Evolutionary conservation across 2,329 filamentous ascomycete species (phyloP), one percentile per base, ranked within the genome.

Genomic region (Trichothecium sympodiale): DNA sequence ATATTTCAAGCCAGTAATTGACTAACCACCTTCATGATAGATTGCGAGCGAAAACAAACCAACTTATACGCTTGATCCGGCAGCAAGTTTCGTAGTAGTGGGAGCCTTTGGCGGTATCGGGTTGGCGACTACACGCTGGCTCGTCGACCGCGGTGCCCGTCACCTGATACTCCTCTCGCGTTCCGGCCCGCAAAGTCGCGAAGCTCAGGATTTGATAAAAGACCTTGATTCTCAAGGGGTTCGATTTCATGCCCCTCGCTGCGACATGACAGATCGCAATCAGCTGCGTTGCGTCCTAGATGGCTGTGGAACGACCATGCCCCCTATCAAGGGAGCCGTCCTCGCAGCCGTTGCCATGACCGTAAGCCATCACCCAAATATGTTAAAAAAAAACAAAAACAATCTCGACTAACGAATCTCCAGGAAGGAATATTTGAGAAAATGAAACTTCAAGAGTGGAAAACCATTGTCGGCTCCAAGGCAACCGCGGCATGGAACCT

Each of bases 81-180:
- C 55, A 9, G 57, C 50, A 1, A 59, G 62, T 0, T 74, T 72
- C 38, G 45, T 73, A 2, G 46, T 74, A 4, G 54, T 60, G 4
- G 70, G 70, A 8, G 65, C 67, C 4, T 54, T 69, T 0, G 66
- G 68, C 15, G 69, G 67, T 9, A 48, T 74, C 0, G 69, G 68
- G 3, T 54, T 57, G 25, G 56, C 53, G 38, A 59, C 72, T 16
- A 61, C 65, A 3, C 49, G 51, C 28, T 58, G 62, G 43, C 35
- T 46, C 26, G 34, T 33, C 13, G 29, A 30, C 4, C 35, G 37
- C 0, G 54, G 54, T 1, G 51, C 51, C 3, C 44, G 41, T 8
- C 37, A 47, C 20, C 43, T 58, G 15, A 40, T 52, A 2, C 44
- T 54, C 17, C 35, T 55, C 2, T 50, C 49, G 0, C 40, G 54